A percentile compares a stretch with the other conserved stretches of the same genome.
Evolutionary conservation across 176 grass and related monocot species (phyloP).

Genomic region (Oryza meyeriana): DNA sequence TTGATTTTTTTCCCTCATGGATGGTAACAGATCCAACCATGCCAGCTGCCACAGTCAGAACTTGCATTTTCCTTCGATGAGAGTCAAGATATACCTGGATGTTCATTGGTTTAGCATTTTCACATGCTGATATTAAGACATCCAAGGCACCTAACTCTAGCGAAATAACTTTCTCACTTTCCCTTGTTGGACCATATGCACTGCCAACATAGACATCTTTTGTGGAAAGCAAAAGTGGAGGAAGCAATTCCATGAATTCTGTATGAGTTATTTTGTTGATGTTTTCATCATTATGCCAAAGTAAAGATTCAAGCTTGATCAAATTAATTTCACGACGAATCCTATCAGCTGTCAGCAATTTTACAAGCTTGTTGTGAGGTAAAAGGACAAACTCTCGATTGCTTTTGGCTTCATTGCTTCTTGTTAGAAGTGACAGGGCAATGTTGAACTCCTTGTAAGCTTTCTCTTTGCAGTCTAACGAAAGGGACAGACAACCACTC

Average conservation of each 20-base stretch:
- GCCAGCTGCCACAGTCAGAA: constrained; percentile 72
- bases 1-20: constrained; percentile 29
- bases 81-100: constrained; percentile 85
- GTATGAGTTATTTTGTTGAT: constrained; percentile 72
- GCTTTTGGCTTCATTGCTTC: constrained; percentile 35
- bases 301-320: constrained; percentile 82
- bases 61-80: constrained; percentile 75
- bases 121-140: constrained; percentile 87
- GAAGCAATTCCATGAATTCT: constrained; percentile 81
- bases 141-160: constrained; percentile 80
- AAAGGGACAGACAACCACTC: constrained; percentile 82
- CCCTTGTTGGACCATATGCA: constrained; percentile 35
- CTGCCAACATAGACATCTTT: constrained; percentile 66
- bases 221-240: constrained; percentile 85
- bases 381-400: constrained; percentile 57
- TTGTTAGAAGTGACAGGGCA: constrained; percentile 66
- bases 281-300: constrained; percentile 77
- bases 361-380: constrained; percentile 72
- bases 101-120: constrained; percentile 78
- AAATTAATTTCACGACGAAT: constrained; percentile 90
- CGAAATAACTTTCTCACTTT: constrained; percentile 61
- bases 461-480: constrained; percentile 67
- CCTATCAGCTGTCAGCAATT: constrained; percentile 74
- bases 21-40: constrained; percentile 43
- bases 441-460: constrained; percentile 78